These are phyloP conservation scores for Elymus sibiricus DNA, from an alignment of 176 grass and related monocot species.

Conservation along the genomic window DNA sequence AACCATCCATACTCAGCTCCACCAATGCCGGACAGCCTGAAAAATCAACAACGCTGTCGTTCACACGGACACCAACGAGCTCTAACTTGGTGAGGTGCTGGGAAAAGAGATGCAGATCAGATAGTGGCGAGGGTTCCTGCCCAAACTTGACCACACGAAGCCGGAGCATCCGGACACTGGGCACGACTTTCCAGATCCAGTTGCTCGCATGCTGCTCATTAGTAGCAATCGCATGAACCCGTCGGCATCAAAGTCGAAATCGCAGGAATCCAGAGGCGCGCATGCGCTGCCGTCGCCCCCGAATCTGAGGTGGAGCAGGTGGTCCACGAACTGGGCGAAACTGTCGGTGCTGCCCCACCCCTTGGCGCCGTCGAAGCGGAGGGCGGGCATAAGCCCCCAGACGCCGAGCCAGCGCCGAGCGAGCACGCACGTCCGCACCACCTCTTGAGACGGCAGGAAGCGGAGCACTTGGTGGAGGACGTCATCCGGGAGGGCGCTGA, in stretches of 20 bases:
- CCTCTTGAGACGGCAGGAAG: background rate
- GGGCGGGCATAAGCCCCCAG: background rate
- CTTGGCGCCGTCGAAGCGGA: constrained; percentile 1
- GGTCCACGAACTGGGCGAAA: background rate
- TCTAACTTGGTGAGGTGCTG: background rate
- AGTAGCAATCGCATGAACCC: background rate
- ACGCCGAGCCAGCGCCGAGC: background rate
- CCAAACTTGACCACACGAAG: background rate
- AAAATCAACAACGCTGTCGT: background rate
- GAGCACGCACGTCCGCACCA: background rate
- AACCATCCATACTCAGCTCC: background rate
- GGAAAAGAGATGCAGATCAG: background rate
- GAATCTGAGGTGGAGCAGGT: background rate
- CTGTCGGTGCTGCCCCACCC: background rate
- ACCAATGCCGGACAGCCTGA: background rate
- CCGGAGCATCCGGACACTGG: background rate
- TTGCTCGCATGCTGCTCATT: background rate
- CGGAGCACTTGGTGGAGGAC: background rate
- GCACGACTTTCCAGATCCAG: background rate
- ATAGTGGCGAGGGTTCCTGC: background rate
- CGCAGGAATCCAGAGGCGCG: background rate
- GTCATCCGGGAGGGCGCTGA: background rate
- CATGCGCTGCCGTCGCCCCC: background rate
- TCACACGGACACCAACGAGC: background rate
- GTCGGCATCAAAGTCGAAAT: background rate